phyloP scores from a whole-genome alignment of 2,329 filamentous ascomycete species.

The Parastagonospora avenae region DNA sequence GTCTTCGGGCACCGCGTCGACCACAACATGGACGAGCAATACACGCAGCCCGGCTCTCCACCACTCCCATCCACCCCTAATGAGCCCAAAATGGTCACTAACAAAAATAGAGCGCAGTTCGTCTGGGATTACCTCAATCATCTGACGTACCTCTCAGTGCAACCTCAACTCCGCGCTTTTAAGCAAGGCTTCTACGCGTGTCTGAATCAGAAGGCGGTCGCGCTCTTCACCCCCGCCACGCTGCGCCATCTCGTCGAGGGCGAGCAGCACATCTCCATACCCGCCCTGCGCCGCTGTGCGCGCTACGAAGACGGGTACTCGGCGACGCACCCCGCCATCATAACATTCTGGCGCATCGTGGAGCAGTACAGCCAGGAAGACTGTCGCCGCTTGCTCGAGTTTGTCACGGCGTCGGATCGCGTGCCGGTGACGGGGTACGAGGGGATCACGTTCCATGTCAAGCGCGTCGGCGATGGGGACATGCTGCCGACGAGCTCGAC shows the following conservation, averaged over 20 bases:
- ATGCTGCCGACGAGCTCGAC: slow-evolving; percentile 84
- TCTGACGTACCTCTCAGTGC: slow-evolving; percentile 77
- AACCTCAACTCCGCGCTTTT: slow-evolving; percentile 80
- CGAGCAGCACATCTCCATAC: slow-evolving; percentile 76
- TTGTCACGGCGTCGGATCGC: slow-evolving; percentile 91
- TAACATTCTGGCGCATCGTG: slow-evolving; percentile 85
- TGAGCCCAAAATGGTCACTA: slow-evolving; percentile 77
- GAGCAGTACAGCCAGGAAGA: slow-evolving; percentile 69
- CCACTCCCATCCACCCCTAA: neutral
- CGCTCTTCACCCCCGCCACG: slow-evolving; percentile 47
- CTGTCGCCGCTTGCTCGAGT: slow-evolving; percentile 80
- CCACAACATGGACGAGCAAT: slow-evolving; percentile 57
- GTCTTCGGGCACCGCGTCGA: slow-evolving; percentile 59
- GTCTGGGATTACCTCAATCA: slow-evolving; percentile 85
- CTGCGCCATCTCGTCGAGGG: slow-evolving; percentile 85
- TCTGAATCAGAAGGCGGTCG: slow-evolving; percentile 70
- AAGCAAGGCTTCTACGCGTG: too few species aligned
- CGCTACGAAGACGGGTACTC: slow-evolving; percentile 83
- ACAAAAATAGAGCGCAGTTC: slow-evolving; percentile 76
- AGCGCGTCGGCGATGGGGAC: slow-evolving; percentile 64
- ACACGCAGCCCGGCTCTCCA: neutral
- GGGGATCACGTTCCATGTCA: slow-evolving; percentile 82
- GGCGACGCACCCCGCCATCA: slow-evolving; percentile 69
- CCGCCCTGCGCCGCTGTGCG: slow-evolving; percentile 71
- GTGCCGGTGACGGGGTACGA: slow-evolving; percentile 85